phyloP scores from a whole-genome alignment of 768 basidiomycete species.

The Boletus reticulatus region DNA sequence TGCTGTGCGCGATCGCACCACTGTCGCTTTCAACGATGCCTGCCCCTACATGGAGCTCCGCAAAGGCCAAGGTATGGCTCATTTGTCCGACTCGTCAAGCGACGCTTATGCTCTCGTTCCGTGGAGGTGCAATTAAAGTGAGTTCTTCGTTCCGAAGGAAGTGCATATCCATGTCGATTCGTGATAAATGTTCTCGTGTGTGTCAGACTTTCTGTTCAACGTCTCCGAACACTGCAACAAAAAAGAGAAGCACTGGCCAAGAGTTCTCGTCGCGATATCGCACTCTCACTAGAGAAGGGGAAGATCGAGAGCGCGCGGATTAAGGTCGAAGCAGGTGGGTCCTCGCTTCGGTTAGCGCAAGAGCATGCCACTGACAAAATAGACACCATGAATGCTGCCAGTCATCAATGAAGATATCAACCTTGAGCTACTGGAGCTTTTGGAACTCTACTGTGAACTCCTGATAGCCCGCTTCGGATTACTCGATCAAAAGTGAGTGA shows the following conservation, averaged over 20 bases:
- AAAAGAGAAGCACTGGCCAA: slow-evolving; percentile 90
- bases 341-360: slow-evolving; percentile 4
- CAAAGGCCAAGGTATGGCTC: slow-evolving; percentile 54
- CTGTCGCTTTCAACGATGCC: slow-evolving; percentile 22
- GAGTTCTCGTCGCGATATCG: slow-evolving; percentile 73
- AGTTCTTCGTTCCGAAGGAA: slow-evolving; percentile 6
- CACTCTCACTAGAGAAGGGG: slow-evolving; percentile 70
- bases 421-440: slow-evolving; percentile 83
- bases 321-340: slow-evolving; percentile 80
- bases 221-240: slow-evolving; percentile 81
- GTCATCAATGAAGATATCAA: slow-evolving; percentile 86
- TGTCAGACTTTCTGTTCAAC: slow-evolving; percentile 76
- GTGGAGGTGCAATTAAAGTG: slow-evolving; percentile 49
- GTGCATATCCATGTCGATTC: neutral
- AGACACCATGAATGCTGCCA: slow-evolving; percentile 26
- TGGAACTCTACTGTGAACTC: slow-evolving; percentile 95
- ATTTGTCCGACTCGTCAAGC: neutral
- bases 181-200: slow-evolving; percentile 4
- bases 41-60: slow-evolving; percentile 50
- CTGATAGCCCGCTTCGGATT: slow-evolving; percentile 88
- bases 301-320: slow-evolving; percentile 84
- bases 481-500: slow-evolving; percentile 79
- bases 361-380: slow-evolving; percentile 14
- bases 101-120: slow-evolving; percentile 1
- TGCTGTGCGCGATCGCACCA: neutral